These are phyloP conservation scores for Fusarium sp. DNA, from an alignment of 2,329 filamentous ascomycete genomes.

Conservation along the genomic window DNA sequence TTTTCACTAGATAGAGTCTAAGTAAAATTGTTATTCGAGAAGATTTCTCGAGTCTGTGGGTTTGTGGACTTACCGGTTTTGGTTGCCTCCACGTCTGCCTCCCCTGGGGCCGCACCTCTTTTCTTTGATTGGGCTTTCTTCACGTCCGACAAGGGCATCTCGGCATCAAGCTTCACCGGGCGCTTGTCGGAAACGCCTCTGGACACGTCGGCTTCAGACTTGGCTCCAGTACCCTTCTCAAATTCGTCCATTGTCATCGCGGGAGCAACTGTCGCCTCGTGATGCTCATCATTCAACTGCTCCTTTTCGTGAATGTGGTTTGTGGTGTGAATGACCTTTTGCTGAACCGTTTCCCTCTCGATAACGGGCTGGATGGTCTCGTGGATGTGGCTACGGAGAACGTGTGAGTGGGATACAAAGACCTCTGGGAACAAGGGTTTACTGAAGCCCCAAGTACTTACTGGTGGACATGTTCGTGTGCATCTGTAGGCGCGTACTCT, in stretches of 20 bases:
- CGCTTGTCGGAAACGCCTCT: neutral
- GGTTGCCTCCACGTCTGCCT: neutral
- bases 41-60: neutral
- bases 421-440: no score
- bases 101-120: neutral
- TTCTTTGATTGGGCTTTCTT: neutral
- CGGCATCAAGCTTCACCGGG: neutral
- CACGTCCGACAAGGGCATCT: constrained; percentile 6
- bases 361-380: constrained; percentile 31
- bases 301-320: constrained; percentile 26
- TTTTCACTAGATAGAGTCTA: constrained; percentile 2
- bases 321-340: constrained; percentile 27
- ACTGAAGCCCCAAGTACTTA: neutral
- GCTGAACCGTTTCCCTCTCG: constrained; percentile 28
- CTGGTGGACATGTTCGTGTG: constrained; percentile 26
- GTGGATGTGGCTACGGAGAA: constrained; percentile 10
- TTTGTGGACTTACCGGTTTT: constrained; percentile 5
- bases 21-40: neutral
- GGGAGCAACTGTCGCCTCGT: constrained; percentile 21
- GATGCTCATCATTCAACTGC: constrained; percentile 18
- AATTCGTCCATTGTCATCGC: constrained; percentile 14
- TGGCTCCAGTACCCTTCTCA: constrained; percentile 1
- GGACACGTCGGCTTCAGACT: neutral
- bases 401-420: neutral
- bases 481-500: constrained; percentile 16